phyloP scores from a whole-genome alignment of 768 basidiomycete genomes.

The Rhodocollybia butyracea region DNA sequence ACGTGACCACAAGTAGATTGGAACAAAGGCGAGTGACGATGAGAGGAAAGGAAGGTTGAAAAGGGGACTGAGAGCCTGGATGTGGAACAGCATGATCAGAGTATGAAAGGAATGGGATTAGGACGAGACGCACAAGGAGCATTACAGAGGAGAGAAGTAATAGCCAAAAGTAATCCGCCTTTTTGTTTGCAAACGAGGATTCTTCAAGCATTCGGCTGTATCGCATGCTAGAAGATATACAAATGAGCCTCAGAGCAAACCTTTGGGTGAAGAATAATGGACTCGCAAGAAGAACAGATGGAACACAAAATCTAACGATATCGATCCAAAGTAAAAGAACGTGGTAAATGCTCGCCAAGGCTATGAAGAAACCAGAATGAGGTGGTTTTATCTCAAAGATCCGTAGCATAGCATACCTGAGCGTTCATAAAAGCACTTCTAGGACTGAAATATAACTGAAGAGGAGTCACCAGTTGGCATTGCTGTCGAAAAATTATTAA shows the following conservation, averaged over 20 bases:
- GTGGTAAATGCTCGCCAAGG: slow-evolving; percentile 87
- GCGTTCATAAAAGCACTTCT: slow-evolving; percentile 78
- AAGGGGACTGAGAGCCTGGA: slow-evolving; percentile 75
- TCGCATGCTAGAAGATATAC: slow-evolving; percentile 70
- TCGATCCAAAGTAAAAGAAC: slow-evolving; percentile 94
- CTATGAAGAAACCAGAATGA: slow-evolving; percentile 33
- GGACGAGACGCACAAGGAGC: slow-evolving; percentile 65
- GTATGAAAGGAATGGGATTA: background rate
- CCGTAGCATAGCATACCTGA: slow-evolving; percentile 49
- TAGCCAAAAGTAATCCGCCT: slow-evolving; percentile 95
- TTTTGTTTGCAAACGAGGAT: slow-evolving; percentile 87
- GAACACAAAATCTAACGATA: slow-evolving; percentile 93
- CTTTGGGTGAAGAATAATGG: background rate
- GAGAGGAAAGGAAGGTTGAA: slow-evolving; percentile 94
- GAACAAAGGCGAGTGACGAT: slow-evolving; percentile 88
- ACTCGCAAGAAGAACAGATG: slow-evolving; percentile 98
- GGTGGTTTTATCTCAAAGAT: background rate
- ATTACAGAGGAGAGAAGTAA: slow-evolving; percentile 79
- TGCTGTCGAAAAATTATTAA: slow-evolving; percentile 50
- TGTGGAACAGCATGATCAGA: slow-evolving; percentile 1
- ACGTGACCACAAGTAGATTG: slow-evolving; percentile 96
- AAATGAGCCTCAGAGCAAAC: too few relatives aligned
- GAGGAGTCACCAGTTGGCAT: slow-evolving; percentile 85
- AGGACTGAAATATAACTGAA: slow-evolving; percentile 92
- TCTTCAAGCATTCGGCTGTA: slow-evolving; percentile 97